Evolutionary conservation across 2,329 filamentous ascomycete species (phyloP).

Genomic region (Aspergillus novofumigatus): DNA sequence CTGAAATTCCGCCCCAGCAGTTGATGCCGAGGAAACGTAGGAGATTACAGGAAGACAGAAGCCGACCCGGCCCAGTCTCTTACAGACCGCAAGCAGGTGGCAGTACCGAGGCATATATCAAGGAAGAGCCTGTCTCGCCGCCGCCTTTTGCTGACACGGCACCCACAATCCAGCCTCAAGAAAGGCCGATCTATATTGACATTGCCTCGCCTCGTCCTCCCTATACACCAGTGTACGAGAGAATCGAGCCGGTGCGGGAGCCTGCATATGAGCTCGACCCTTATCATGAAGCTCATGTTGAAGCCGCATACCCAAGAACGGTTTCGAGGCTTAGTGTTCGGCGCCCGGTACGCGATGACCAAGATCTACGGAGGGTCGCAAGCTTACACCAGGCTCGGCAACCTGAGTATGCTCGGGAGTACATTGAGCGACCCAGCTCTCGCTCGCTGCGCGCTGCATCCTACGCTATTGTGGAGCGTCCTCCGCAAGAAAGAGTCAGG

Average conservation of each 20-base stretch:
- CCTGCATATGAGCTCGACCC: conserved; percentile 34
- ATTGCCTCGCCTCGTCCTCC: conserved; percentile 34
- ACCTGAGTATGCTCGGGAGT: conserved; percentile 39
- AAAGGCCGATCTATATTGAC: conserved; percentile 48
- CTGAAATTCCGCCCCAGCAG: conserved; percentile 37
- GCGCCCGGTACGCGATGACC: conserved; percentile 38
- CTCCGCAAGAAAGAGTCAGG: conserved; percentile 31
- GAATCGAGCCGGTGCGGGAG: conserved; percentile 29
- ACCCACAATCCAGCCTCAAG: conserved; percentile 33
- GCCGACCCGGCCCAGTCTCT: conserved; percentile 28
- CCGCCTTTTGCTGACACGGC: conserved; percentile 49
- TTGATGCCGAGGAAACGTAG: conserved; percentile 51
- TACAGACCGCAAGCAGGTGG: conserved; percentile 32
- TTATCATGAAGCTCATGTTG: conserved; percentile 28
- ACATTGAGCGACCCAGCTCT: conserved; percentile 42
- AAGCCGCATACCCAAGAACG: conserved; percentile 34
- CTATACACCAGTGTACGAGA: conserved; percentile 33
- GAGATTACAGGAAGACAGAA: conserved; percentile 40
- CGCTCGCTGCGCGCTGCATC: conserved; percentile 35
- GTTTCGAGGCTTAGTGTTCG: conserved; percentile 37
- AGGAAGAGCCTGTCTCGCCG: conserved; percentile 60
- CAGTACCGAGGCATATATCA: conserved; percentile 52
- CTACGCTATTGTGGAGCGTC: conserved; percentile 38
- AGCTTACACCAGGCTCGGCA: conserved; percentile 44
- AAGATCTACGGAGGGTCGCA: conserved; percentile 45